Conservation (phyloP, 2,329 filamentous ascomycete species). For the Pseudocercospora crystallina region DNA sequence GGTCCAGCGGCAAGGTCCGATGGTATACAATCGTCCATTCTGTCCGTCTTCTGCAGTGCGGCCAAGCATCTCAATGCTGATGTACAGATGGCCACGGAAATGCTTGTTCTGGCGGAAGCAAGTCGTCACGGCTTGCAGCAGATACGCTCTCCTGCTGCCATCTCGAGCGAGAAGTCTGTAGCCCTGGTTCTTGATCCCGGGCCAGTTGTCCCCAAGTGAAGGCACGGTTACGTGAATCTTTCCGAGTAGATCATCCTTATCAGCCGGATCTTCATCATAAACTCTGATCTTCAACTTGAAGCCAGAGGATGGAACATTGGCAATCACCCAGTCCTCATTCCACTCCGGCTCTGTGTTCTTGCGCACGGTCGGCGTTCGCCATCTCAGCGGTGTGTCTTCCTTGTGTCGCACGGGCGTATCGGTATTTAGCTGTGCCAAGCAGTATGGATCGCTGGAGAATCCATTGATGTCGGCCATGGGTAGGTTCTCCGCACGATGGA, state of each 20-base stretch:
- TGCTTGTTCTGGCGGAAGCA: conserved; percentile 62
- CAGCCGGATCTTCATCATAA: conserved; percentile 85
- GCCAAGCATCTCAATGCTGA: conserved; percentile 78
- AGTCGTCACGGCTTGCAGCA: conserved; percentile 67
- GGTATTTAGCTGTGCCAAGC: conserved; percentile 73
- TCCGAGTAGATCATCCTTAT: conserved; percentile 83
- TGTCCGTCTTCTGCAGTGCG: conserved; percentile 62
- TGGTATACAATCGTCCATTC: conserved; percentile 70
- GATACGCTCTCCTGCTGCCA: conserved; percentile 83
- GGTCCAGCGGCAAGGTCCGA: conserved; percentile 74
- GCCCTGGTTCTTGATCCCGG: conserved; percentile 62
- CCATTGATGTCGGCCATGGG: conserved; percentile 77
- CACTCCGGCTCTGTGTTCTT: conserved; percentile 73
- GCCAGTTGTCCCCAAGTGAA: conserved; percentile 64
- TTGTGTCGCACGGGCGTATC: conserved; percentile 74
- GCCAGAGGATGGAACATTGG: conserved; percentile 77
- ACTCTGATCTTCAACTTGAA: conserved; percentile 83
- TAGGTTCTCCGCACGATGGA: conserved; percentile 77
- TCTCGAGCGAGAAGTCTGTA: conserved; percentile 79
- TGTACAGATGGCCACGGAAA: conserved; percentile 67
- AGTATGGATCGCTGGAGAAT: conserved; percentile 79
- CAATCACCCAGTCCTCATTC: conserved; percentile 84
- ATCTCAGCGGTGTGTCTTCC: conserved; percentile 73
- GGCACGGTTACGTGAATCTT: conserved; percentile 73
- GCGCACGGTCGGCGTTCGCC: conserved; percentile 75